Evolutionary conservation across 495 filamentous ascomycete genomes (phyloP), one percentile per base, ranked within the genome.

Genomic region (Acidomyces sp.): DNA sequence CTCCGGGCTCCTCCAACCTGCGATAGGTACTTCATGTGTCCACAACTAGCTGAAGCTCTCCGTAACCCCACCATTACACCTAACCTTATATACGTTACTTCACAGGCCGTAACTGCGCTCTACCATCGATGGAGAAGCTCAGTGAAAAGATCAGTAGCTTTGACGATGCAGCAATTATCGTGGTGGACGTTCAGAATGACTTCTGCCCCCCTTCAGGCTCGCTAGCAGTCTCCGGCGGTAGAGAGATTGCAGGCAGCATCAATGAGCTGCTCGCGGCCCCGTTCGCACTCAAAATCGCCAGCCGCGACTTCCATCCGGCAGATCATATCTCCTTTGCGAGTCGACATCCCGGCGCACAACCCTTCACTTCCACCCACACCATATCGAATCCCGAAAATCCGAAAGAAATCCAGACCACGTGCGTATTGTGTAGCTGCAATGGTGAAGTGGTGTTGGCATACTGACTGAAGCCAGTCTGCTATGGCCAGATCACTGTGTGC

Each of bases 181-280:
- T n/a, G n/a, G n/a, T n/a, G n/a, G n/a, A n/a, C n/a, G n/a, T n/a
- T n/a, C 90, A 97, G 63, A 83, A 94, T 59, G 90, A 95, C 66
- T 97, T 97, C 62, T 93, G 85, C 61, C 84, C 82, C 44, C 88
- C 88, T 18, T 83, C 78, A 54, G 90, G 90, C 37, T 74, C 83
- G 31, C 76, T 97, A 20, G 75, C 85, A 16, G 82, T 97, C 6
- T 45, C 69, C 50, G 67, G 67, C 34, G 88, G 80, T 39, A 80
- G 85, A 15, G 59, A 69, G 38, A 72, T 90, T 29, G 69, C 74
- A 2, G 71, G 75, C 3, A 47, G 67, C 2, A 75, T 95, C 61
- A 95, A 95, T 66, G 44, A 57, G 22, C 77, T 96, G 34, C 74
- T 96, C 19, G 52, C 62, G 1, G 63, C 81, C 20, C 79, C 84